phyloP scores from a whole-genome alignment of 1,284 basidiomycete species.

The Rhodotorula glutinis region DNA sequence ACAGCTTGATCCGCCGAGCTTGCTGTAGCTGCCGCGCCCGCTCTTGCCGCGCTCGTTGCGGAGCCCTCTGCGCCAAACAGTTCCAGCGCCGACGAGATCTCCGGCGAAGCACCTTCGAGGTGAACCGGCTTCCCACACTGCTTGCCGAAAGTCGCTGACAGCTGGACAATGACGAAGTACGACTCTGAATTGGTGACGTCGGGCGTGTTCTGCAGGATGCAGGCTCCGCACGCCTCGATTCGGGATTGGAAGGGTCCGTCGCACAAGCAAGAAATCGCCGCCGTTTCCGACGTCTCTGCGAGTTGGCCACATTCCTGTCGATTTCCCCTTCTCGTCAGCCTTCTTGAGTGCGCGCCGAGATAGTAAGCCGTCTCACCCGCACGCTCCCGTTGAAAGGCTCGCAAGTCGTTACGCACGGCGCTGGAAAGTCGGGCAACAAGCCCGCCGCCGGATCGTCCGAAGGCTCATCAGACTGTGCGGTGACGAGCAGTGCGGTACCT shows the following conservation, averaged over 20 bases:
- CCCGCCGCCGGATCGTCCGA: background rate
- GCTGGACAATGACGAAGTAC: background rate
- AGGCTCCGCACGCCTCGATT: conserved; percentile 8
- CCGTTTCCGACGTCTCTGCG: background rate
- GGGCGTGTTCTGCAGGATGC: conserved; percentile 1
- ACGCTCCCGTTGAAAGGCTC: background rate
- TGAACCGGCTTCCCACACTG: background rate
- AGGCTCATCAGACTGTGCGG: background rate
- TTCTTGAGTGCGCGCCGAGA: background rate
- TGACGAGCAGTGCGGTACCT: background rate
- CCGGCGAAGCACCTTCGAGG: background rate
- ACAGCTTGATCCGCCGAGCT: too few species aligned
- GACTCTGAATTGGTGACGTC: background rate
- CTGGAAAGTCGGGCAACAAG: conserved; percentile 9
- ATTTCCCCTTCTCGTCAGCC: too few species aligned
- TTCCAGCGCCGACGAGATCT: conserved; percentile 5
- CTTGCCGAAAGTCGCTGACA: conserved; percentile 1
- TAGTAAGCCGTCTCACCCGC: background rate
- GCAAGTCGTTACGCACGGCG: conserved; percentile 1
- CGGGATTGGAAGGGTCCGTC: background rate
- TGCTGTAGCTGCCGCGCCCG: too few species aligned
- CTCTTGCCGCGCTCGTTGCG: too few species aligned
- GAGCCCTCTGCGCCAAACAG: too few species aligned
- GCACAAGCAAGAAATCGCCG: conserved; percentile 11
- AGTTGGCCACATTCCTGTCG: background rate